Conservation (phyloP, 768 basidiomycete species). For the Pulveroboletus sp. region DNA sequence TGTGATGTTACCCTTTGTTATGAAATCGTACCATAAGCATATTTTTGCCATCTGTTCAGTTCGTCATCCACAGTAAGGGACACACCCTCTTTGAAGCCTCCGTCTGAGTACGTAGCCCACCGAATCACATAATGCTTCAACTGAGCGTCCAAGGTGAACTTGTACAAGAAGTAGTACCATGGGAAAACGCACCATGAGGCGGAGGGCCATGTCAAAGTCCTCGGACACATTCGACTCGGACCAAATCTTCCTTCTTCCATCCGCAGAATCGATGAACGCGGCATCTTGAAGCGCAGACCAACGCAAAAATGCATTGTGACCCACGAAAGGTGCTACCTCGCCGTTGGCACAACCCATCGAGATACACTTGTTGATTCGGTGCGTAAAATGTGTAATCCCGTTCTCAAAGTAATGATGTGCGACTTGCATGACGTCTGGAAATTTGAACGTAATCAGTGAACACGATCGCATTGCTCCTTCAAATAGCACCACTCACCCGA, state of each 20-base stretch:
- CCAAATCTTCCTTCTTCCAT: constrained; percentile 69
- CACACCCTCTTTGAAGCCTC: constrained; percentile 93
- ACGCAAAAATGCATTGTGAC: constrained; percentile 86
- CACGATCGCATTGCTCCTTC: too few relatives aligned
- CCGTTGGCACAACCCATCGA: constrained; percentile 78
- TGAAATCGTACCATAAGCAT: constrained; percentile 60
- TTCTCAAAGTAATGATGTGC: constrained; percentile 90
- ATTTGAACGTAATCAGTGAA: too few relatives aligned
- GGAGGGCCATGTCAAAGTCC: constrained; percentile 67
- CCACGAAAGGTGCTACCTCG: constrained; percentile 76
- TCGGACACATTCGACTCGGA: constrained; percentile 66
- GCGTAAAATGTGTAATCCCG: constrained; percentile 86
- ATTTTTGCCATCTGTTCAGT: constrained; percentile 93
- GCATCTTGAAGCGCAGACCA: constrained; percentile 91
- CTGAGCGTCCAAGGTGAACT: not conserved
- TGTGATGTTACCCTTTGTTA: too few relatives aligned
- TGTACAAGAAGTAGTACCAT: too few relatives aligned
- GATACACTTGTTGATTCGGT: constrained; percentile 81
- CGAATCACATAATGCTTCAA: constrained; percentile 30
- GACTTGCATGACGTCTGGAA: constrained; percentile 82
- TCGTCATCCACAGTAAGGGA: constrained; percentile 87
- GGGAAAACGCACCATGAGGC: constrained; percentile 42
- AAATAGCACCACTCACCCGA: constrained; percentile 49
- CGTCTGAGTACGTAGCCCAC: constrained; percentile 81
- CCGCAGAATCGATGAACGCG: constrained; percentile 55